Percentiles rank a stretch among this genome's conserved stretches.
phyloP scores from a whole-genome alignment of 2,329 filamentous ascomycete genomes.

The Beauveria brongniartii region DNA sequence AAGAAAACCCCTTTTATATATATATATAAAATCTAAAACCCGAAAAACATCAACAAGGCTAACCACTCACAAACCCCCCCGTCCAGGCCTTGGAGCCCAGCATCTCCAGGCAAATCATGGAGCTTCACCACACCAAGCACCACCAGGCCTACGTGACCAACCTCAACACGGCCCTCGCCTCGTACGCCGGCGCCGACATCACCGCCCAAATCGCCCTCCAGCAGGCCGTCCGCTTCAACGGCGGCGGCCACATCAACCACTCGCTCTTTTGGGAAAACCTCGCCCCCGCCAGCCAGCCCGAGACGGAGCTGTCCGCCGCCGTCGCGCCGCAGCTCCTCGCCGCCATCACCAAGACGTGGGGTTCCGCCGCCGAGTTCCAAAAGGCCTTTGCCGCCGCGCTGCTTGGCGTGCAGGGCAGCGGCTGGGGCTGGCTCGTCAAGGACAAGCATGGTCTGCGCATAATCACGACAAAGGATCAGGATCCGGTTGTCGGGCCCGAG shows the following conservation, averaged over 20 bases:
- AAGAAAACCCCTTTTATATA: no score
- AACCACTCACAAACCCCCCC: no score
- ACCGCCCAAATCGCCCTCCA: conserved; percentile 59
- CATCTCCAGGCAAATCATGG: conserved; percentile 74
- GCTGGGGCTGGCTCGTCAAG: conserved; percentile 82
- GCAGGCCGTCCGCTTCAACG: conserved; percentile 74
- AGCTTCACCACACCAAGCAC: conserved; percentile 71
- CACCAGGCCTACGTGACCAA: conserved; percentile 73
- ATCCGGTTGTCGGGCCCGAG: conserved; percentile 57
- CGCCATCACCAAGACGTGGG: conserved; percentile 59
- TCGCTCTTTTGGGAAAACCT: conserved; percentile 87
- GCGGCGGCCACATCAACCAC: conserved; percentile 90
- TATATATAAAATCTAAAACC: no score
- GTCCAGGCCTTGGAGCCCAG: conserved; percentile 59
- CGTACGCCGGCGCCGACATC: conserved; percentile 55
- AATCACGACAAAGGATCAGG: conserved; percentile 79
- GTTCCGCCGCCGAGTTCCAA: conserved; percentile 57
- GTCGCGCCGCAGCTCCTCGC: conserved; percentile 49
- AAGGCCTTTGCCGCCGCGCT: conserved; percentile 57
- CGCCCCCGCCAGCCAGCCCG: conserved; percentile 48
- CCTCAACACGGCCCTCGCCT: conserved; percentile 58
- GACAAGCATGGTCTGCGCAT: conserved; percentile 56
- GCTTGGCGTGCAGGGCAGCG: conserved; percentile 70
- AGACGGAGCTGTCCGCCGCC: conserved; percentile 42
- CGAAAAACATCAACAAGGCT: no score